Conservation (phyloP, 164 flowering plant genomes). For the Berberis vulgaris region DNA sequence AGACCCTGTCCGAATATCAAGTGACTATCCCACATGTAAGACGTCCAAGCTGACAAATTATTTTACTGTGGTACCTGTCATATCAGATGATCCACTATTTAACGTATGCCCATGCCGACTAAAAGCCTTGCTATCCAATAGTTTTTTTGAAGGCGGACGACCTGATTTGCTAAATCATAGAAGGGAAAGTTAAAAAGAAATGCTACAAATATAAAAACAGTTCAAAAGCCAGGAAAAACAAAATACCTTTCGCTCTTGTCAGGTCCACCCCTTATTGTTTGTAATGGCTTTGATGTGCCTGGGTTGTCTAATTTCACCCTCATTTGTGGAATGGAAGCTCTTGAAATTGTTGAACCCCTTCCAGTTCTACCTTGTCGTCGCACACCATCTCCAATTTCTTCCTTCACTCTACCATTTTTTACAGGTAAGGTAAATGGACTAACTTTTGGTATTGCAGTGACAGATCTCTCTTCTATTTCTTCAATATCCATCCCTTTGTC, state of each 20-base stretch:
- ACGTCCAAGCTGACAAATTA: not conserved
- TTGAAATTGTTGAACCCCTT: slow-evolving; percentile 46
- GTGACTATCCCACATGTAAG: not conserved
- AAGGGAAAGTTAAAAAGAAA: not conserved
- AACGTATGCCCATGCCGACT: slow-evolving; percentile 37
- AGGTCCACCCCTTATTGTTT: slow-evolving; percentile 29
- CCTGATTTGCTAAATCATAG: slow-evolving; percentile 57
- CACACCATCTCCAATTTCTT: slow-evolving; percentile 62
- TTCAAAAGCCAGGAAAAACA: not conserved
- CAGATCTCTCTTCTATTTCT: slow-evolving; percentile 38
- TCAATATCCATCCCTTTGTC: slow-evolving; percentile 29
- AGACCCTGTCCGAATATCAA: not conserved
- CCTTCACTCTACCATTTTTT: slow-evolving; percentile 57
- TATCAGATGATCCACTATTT: slow-evolving; percentile 42
- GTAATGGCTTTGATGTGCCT: slow-evolving; percentile 42
- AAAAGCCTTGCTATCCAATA: slow-evolving; percentile 51
- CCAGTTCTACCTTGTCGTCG: slow-evolving; percentile 80
- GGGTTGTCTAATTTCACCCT: slow-evolving; percentile 53
- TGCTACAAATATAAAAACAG: not conserved
- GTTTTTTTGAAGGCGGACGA: slow-evolving; percentile 64
- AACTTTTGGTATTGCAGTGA: slow-evolving; percentile 25
- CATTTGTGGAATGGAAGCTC: slow-evolving; percentile 33
- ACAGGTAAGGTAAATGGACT: slow-evolving; percentile 24
- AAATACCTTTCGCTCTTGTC: slow-evolving; percentile 69
- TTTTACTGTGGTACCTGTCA: slow-evolving; percentile 37